Conservation (phyloP, 495 filamentous ascomycete genomes). For the Neurospora sp. region DNA sequence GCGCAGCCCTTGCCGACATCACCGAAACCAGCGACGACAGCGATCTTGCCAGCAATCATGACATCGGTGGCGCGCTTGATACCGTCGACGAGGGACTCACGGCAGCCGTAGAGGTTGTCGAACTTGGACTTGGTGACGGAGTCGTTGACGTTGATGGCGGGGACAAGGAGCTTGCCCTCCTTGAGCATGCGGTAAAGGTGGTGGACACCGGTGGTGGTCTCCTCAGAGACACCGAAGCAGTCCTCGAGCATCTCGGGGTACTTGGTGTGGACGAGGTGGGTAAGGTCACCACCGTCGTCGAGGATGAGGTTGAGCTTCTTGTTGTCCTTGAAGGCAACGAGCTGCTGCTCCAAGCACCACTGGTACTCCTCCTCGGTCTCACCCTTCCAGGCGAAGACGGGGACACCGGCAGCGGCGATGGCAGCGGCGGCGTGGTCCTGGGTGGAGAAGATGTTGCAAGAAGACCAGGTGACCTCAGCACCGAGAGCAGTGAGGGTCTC, state of each 20-base stretch:
- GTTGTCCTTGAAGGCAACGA: constrained; percentile 89
- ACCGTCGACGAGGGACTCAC: constrained; percentile 95
- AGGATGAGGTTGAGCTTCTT: constrained; percentile 97
- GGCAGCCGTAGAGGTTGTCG: constrained; percentile 99
- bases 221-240: constrained; percentile 97
- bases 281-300: constrained; percentile 96
- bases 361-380: constrained; percentile 99
- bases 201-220: constrained; percentile 99
- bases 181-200: constrained; percentile 98
- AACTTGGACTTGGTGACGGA: constrained; percentile 99
- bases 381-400: constrained; percentile 99
- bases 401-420: constrained; percentile 86
- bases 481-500: constrained; percentile 91
- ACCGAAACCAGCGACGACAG: constrained; percentile 94
- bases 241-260: constrained; percentile 94
- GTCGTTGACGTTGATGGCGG: constrained; percentile 99
- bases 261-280: constrained; percentile 91
- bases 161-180: constrained; percentile 78
- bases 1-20: constrained; percentile 99
- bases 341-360: constrained; percentile 99
- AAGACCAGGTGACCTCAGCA: constrained; percentile 95
- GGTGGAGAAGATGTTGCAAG: constrained; percentile 99
- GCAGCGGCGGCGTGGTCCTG: constrained; percentile 98
- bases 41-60: constrained; percentile 99
- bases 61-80: constrained; percentile 99